These are phyloP conservation scores for Coleophoma cylindrospora DNA, from an alignment of 2,329 filamentous ascomycete genomes.

Conservation along the genomic window DNA sequence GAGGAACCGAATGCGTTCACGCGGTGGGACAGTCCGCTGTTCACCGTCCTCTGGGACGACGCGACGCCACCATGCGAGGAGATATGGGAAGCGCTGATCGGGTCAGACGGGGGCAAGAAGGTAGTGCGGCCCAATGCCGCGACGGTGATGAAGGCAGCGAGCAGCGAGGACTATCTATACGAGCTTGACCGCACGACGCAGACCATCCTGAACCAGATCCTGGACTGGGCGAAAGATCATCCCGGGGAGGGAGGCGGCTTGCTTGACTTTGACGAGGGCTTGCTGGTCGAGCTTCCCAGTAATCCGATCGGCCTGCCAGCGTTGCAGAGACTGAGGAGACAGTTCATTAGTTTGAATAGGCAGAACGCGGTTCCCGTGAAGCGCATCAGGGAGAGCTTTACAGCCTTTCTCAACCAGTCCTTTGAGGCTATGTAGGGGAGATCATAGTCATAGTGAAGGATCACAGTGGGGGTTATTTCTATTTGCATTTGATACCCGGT, in stretches of 20 bases:
- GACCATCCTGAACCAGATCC: conserved; percentile 65
- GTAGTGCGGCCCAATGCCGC: conserved; percentile 69
- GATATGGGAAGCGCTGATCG: conserved; percentile 69
- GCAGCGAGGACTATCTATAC: conserved; percentile 68
- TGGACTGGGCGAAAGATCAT: conserved; percentile 64
- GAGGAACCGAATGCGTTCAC: conserved; percentile 85
- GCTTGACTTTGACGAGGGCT: conserved; percentile 33
- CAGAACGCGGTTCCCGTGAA: conserved; percentile 53
- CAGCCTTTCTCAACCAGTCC: conserved; percentile 60
- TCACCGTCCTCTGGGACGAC: conserved; percentile 75
- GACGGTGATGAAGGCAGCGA: conserved; percentile 63
- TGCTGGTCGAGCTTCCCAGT: conserved; percentile 60
- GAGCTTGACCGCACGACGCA: conserved; percentile 75
- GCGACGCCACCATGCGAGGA: conserved; percentile 59
- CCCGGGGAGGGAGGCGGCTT: conserved; percentile 53
- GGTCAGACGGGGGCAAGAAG: conserved; percentile 51
- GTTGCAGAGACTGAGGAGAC: conserved; percentile 70
- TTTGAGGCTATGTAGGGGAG: conserved; percentile 39
- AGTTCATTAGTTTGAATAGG: conserved; percentile 73
- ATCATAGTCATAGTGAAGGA: no score
- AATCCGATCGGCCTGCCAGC: conserved; percentile 67
- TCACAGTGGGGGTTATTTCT: no score
- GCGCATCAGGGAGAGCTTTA: conserved; percentile 58
- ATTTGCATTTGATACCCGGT: no score
- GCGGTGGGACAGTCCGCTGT: conserved; percentile 79